These are phyloP conservation scores for Setaria italica DNA, from an alignment of 202 grass and related monocot genomes.

Conservation along the genomic window DNA sequence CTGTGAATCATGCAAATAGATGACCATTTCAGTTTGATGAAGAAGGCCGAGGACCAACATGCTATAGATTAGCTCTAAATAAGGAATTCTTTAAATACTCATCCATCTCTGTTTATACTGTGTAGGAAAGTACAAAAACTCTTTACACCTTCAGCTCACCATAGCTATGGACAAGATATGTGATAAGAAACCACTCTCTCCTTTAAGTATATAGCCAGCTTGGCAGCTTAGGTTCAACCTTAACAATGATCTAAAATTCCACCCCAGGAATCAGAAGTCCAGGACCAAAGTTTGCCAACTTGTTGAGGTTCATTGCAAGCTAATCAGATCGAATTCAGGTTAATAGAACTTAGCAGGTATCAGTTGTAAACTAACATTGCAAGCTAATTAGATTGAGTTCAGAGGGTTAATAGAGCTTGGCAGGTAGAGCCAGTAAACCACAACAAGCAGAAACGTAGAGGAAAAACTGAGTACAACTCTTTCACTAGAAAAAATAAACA, in stretches of 20 bases:
- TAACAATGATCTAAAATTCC: neutral
- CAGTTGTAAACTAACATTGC: neutral
- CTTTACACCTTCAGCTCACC: neutral
- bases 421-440: neutral
- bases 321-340: slow-evolving; percentile 8
- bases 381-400: neutral
- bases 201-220: too few species aligned
- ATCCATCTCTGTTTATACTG: neutral
- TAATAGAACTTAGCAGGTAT: slow-evolving; percentile 5
- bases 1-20: slow-evolving; percentile 56
- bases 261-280: neutral
- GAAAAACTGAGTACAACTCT: neutral
- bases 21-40: neutral
- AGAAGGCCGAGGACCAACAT: neutral
- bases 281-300: neutral
- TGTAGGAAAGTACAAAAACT: neutral
- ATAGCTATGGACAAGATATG: neutral
- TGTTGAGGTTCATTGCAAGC: neutral
- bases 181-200: neutral
- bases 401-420: slow-evolving; percentile 5
- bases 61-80: neutral
- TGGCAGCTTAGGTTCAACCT: neutral
- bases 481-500: neutral
- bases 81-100: neutral
- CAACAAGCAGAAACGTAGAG: neutral